phyloP scores from a whole-genome alignment of 176 grass and related monocot genomes.

The Aechmea fasciata region DNA sequence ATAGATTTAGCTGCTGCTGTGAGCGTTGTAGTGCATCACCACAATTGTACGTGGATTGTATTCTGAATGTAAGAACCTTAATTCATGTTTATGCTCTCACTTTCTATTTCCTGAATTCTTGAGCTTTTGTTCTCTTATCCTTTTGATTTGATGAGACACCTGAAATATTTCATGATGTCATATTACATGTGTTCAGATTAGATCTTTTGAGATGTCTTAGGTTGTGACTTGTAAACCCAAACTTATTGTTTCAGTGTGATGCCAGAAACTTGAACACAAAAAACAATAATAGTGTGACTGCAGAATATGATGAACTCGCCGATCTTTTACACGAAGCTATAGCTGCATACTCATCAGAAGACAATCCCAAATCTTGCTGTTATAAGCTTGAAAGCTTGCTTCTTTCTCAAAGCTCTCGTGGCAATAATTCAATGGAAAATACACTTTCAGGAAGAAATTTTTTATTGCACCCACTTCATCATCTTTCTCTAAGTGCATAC shows the following conservation, averaged over 20 bases:
- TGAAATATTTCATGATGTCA: not conserved
- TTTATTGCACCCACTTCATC: conserved; percentile 57
- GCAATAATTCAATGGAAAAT: conserved; percentile 15
- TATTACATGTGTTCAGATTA: too few relatives aligned
- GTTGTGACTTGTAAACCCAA: not conserved
- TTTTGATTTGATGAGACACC: conserved; percentile 9
- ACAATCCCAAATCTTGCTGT: conserved; percentile 67
- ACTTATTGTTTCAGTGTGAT: conserved; percentile 31
- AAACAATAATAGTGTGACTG: conserved; percentile 14
- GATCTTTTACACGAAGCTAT: conserved; percentile 56
- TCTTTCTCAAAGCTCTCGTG: conserved; percentile 25
- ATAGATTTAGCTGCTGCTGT: conserved; percentile 75
- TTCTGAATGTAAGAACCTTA: conserved; percentile 72
- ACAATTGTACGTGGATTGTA: conserved; percentile 45
- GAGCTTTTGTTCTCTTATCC: not conserved
- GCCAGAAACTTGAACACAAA: conserved; percentile 36
- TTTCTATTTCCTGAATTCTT: not conserved
- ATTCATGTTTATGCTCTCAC: not conserved
- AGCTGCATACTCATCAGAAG: conserved; percentile 37
- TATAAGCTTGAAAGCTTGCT: conserved; percentile 66
- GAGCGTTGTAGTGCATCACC: conserved; percentile 48
- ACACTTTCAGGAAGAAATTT: conserved; percentile 25
- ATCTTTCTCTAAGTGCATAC: conserved; percentile 52
- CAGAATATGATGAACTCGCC: conserved; percentile 32
- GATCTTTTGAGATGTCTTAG: not conserved